These are phyloP conservation scores for Microbotryum scabiosae DNA, from an alignment of 1,284 basidiomycete genomes.

Conservation along the genomic window DNA sequence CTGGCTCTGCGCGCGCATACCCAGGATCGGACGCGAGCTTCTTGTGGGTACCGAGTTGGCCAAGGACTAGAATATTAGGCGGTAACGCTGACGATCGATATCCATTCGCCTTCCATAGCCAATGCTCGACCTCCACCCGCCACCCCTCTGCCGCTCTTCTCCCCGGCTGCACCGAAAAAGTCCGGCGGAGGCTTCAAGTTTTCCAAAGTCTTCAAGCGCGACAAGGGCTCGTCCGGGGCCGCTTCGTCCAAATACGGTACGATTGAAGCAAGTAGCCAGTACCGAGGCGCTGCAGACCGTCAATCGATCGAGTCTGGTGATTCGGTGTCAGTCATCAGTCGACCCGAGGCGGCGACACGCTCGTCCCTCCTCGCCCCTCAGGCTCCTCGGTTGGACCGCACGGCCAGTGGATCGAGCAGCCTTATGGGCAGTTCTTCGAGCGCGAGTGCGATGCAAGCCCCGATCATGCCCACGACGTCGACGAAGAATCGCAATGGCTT, in stretches of 20 bases:
- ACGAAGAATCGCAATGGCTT: constrained; percentile 15
- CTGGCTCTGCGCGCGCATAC: neutral
- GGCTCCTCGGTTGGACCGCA: too few relatives aligned
- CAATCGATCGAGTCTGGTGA: constrained; percentile 1
- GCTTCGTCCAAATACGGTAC: constrained; percentile 24
- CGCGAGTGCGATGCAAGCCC: constrained; percentile 2
- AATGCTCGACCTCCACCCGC: neutral
- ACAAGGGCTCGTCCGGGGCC: constrained; percentile 18
- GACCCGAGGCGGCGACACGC: neutral
- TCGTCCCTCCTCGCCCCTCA: too few relatives aligned
- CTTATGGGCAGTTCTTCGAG: constrained; percentile 1
- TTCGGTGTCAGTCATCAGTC: neutral
- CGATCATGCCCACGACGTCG: neutral
- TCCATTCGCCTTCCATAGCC: neutral
- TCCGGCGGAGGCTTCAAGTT: constrained; percentile 8
- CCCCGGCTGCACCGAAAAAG: neutral
- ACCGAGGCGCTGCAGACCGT: neutral
- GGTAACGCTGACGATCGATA: neutral
- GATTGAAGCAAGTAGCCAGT: neutral
- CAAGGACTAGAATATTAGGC: neutral
- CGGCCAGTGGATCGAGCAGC: neutral
- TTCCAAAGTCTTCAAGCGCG: constrained; percentile 5
- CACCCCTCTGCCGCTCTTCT: constrained; percentile 16
- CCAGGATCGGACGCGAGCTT: neutral
- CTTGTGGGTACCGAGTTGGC: neutral